phyloP scores from a whole-genome alignment of 192 early-diverging fungal species.

The Funneliformis mosseae region DNA sequence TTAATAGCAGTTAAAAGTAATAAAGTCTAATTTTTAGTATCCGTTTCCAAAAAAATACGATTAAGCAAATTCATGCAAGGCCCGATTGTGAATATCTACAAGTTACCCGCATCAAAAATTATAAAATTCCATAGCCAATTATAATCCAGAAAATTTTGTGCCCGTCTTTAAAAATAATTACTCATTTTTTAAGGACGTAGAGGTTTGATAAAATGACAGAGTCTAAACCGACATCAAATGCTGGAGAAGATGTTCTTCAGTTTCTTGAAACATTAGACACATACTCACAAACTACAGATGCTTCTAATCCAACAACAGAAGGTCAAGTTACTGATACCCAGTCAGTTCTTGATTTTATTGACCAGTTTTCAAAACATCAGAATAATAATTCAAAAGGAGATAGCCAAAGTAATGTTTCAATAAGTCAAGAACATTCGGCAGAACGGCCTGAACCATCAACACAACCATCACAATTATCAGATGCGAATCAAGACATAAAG shows the following conservation, averaged over 20 bases:
- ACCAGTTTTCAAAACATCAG: constrained; percentile 44
- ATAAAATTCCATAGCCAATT: too few relatives aligned
- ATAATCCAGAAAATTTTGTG: too few relatives aligned
- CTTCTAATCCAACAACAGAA: constrained; percentile 15
- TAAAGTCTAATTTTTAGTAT: too few relatives aligned
- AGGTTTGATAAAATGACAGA: not conserved
- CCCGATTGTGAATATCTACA: too few relatives aligned
- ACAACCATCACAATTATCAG: constrained; percentile 35
- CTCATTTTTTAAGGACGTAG: too few relatives aligned
- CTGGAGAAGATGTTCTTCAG: constrained; percentile 47
- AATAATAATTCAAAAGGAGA: not conserved
- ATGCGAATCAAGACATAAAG: not conserved
- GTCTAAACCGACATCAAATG: constrained; percentile 19
- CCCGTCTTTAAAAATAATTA: too few relatives aligned
- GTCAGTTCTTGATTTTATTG: constrained; percentile 49
- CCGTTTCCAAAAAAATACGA: too few relatives aligned
- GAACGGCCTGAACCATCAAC: constrained; percentile 25
- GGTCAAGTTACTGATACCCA: constrained; percentile 39
- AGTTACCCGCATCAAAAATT: too few relatives aligned
- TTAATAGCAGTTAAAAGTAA: too few relatives aligned
- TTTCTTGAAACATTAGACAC: constrained; percentile 48
- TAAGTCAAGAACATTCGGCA: constrained; percentile 32
- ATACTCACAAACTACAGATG: constrained; percentile 4
- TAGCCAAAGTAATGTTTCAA: constrained; percentile 19
- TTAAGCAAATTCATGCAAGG: too few relatives aligned